Base-by-base conservation (phyloP, 495 filamentous ascomycete genomes). In the Penicillium steckii region DNA sequence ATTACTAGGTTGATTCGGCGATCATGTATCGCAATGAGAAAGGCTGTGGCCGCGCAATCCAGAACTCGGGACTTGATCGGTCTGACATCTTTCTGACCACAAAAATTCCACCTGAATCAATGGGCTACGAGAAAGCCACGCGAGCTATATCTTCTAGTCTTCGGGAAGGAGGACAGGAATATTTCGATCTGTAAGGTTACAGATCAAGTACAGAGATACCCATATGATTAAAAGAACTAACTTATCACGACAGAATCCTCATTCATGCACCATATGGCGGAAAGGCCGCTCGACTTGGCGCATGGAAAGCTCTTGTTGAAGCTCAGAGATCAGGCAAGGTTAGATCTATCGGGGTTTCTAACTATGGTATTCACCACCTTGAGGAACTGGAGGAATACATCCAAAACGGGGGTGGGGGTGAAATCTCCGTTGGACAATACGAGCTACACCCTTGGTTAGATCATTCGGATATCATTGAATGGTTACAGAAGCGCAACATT, bases 391-490 rank as follows among this genome's bases (percentile, higher is more conserved):
- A 95, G 60, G 70, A 65, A 56, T 86, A 89, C 58, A 90, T 91
- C 60, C 78, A 82, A 53, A 72, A 81, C 51, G 87, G 86, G 4
- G 84, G 82, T 49, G 89, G 85, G 12, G 88, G 88, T 15, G 75
- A 90, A 17, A 77, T 97, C 55, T 86, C 83, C 50, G 88, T 95
- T 3, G 90, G 89, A 8, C 91, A 95, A 67, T 88, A 88, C 57
- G 92, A 96, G 67, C 64, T 96, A 15, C 92, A 97, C 57, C 91
- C 92, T 0, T 96, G 89, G 89, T 79, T 86, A 9, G 78, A 85
- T 21, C 79, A 88, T 10, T 73, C 74, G 2, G 88, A 92, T 60
- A 90, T 97, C 29, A 82, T 82, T 9, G 75, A 85, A 52, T 95
- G 92, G 87, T 85, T 84, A 50, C 65, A 79, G 52, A 75, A 80